Evolutionary conservation across 2,329 filamentous ascomycete genomes (phyloP).

Genomic region (Penicillium italicum): DNA sequence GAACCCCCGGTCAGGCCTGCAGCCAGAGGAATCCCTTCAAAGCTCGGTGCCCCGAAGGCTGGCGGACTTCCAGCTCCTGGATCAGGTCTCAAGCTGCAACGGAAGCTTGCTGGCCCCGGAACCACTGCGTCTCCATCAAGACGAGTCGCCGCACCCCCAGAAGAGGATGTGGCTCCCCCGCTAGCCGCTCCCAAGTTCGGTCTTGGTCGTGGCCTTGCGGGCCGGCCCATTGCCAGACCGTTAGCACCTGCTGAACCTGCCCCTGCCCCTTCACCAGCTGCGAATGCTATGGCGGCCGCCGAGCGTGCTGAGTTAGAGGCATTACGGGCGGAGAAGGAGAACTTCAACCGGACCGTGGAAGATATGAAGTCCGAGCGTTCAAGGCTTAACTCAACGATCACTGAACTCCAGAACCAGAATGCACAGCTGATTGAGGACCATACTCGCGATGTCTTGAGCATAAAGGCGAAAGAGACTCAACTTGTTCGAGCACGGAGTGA

Average conservation of each 20-base stretch:
- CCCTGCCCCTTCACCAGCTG: conserved; percentile 53
- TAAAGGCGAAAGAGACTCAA: conserved; percentile 98
- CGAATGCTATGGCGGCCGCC: conserved; percentile 67
- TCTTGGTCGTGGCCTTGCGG: conserved; percentile 73
- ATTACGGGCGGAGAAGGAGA: conserved; percentile 76
- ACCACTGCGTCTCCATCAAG: conserved; percentile 41
- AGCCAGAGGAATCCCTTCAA: conserved; percentile 44
- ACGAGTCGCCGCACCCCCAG: conserved; percentile 44
- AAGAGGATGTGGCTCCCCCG: conserved; percentile 44
- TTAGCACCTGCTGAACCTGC: conserved; percentile 41
- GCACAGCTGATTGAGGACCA: conserved; percentile 96
- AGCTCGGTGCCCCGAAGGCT: conserved; percentile 42
- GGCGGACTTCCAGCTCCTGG: conserved; percentile 43
- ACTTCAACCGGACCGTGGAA: conserved; percentile 69
- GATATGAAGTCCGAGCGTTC: conserved; percentile 78
- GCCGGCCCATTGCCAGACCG: conserved; percentile 79
- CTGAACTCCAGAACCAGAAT: conserved; percentile 95
- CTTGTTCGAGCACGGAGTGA: conserved; percentile 88
- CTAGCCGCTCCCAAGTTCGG: conserved; percentile 54
- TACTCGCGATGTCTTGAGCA: conserved; percentile 88
- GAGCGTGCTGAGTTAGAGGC: conserved; percentile 71
- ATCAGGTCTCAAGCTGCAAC: conserved; percentile 42
- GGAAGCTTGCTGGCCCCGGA: conserved; percentile 44
- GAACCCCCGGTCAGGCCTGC: conserved; percentile 44
- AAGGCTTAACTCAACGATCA: conserved; percentile 78